These are phyloP conservation scores for Microsporum canis DNA, from an alignment of 2,329 filamentous ascomycete species.

Conservation along the genomic window DNA sequence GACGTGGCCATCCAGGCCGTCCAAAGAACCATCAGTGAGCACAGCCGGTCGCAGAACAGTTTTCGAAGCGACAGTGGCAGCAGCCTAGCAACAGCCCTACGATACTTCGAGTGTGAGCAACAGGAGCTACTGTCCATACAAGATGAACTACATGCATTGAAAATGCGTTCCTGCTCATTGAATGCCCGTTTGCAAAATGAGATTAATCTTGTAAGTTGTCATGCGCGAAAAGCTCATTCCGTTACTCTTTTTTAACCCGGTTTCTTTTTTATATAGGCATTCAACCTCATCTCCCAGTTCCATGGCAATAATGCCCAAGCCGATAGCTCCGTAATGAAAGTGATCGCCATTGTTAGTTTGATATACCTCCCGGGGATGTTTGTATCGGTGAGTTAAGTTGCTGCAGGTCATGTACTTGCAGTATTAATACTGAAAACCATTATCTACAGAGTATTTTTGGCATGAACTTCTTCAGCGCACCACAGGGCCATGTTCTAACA, in stretches of 20 bases:
- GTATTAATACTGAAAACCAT: not conserved
- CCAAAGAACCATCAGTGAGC: slow-evolving; percentile 17
- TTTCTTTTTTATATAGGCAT: slow-evolving; percentile 17
- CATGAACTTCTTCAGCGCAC: slow-evolving; percentile 26
- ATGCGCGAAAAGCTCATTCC: not conserved
- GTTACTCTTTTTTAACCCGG: slow-evolving; percentile 1
- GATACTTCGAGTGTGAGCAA: slow-evolving; percentile 6
- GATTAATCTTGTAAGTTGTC: slow-evolving; percentile 22
- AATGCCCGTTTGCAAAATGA: slow-evolving; percentile 25
- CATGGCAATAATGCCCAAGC: slow-evolving; percentile 17
- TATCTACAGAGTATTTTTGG: slow-evolving; percentile 24
- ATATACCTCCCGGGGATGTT: slow-evolving; percentile 23
- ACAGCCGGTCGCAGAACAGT: slow-evolving; percentile 11
- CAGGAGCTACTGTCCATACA: slow-evolving; percentile 16
- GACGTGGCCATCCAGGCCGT: slow-evolving; percentile 23
- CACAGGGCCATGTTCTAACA: slow-evolving; percentile 11
- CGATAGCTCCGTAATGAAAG: slow-evolving; percentile 24
- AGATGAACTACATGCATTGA: slow-evolving; percentile 21
- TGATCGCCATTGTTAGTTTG: slow-evolving; percentile 21
- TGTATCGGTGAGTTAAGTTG: slow-evolving; percentile 18
- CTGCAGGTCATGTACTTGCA: not conserved
- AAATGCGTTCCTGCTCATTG: slow-evolving; percentile 20
- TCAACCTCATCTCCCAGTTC: slow-evolving; percentile 25
- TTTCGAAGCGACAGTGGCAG: slow-evolving; percentile 7
- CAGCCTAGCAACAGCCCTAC: not conserved